Base-by-base conservation (phyloP, 441 rosid genomes). In the Heliophila coronopifolia region DNA sequence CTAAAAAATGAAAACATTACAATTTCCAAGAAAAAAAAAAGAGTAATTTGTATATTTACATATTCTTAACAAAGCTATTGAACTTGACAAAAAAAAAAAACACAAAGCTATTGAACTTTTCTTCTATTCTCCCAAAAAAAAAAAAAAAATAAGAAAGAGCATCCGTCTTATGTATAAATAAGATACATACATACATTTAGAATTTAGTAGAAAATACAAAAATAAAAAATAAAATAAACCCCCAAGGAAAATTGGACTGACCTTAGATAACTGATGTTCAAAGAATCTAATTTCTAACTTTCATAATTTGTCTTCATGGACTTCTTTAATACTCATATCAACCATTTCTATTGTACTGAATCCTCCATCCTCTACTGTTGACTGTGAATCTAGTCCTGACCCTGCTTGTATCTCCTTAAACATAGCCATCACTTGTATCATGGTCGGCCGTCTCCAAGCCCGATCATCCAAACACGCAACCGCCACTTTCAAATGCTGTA, bases 341-440 rank as follows among this genome's bases (percentile, higher is more conserved):
- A 72, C 76, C 79, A 83, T 72, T 66, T 86, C 84, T 5, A 80
- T 69, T 16, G 81, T 57, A 40, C 70, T 27, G 57, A 86, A 84
- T 10, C 76, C 85, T 7, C 79, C 80, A 24, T 77, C 92, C 5
- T 81, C 89, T 0, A 81, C 68, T 49, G 85, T 75, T 3, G 85
- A 81, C 52, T 76, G 84, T 0, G 98, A 77, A 53, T 86, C 94
- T 15, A 84, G 22, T 9, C 84, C 96, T 0, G 77, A 78, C 57
- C 86, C 92, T 0, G 90, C 76, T 47, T 86, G 90, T 40, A 91
- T 91, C 73, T 84, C 96, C 66, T 87, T 84, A 59, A 83, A 91
- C 95, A 80, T 84, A 2, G 95, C 74, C 93, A 91, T 91, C 32
- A 91, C 95, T 61, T 87, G 91, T 47, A 91, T 85, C 98, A 91